Evolutionary conservation across 2,329 filamentous ascomycete genomes (phyloP), one percentile per base, ranked within the genome.

Genomic region (Chrysosporium queenslandicum): DNA sequence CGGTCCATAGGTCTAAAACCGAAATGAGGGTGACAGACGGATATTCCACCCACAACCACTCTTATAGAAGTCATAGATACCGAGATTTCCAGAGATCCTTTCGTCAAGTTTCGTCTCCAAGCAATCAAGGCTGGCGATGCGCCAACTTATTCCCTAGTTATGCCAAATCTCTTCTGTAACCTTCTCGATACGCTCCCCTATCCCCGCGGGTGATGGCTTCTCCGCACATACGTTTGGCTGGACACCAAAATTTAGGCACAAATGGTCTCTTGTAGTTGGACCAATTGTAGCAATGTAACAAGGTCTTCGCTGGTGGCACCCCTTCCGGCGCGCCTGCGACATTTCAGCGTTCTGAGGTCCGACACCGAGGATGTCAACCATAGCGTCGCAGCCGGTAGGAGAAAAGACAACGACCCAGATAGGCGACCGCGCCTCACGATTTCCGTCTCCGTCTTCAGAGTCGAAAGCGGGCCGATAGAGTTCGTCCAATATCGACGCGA

Each of bases 211-310:
- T 65, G 80, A 94, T 1, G 92, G 92, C 61, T 77, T 83, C 61
- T 80, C 79, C 1, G 92, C 87, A 67, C 85, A 94, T n/a, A 74
- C 71, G 63, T 77, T 71, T 3, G 71, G 65, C 53, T 70, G 66
- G 55, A 75, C 68, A 18, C 66, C 70, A 61, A 68, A 71, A 20
- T 64, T 63, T 34, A 56, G 58, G 6, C 60, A 57, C 50, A 98
- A 70, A 68, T 87, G 82, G 59, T 89, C 82, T 57, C 83, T 77
- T 9, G 92, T 98, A 16, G 92, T 98, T 11, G 92, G 91, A 0
- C 92, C 92, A 67, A 98, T 98, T 0, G 90, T 94, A 12, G 85
- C 87, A 55, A 97, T 74, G 56, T 79, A 81, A 0, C 82, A 84
- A 47, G 66, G 75, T 8, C 69, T 70, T 25, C 54, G 42, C 11